Base-by-base conservation (phyloP, 2,329 filamentous ascomycete genomes). In the Arthrobotrys megalospora region DNA sequence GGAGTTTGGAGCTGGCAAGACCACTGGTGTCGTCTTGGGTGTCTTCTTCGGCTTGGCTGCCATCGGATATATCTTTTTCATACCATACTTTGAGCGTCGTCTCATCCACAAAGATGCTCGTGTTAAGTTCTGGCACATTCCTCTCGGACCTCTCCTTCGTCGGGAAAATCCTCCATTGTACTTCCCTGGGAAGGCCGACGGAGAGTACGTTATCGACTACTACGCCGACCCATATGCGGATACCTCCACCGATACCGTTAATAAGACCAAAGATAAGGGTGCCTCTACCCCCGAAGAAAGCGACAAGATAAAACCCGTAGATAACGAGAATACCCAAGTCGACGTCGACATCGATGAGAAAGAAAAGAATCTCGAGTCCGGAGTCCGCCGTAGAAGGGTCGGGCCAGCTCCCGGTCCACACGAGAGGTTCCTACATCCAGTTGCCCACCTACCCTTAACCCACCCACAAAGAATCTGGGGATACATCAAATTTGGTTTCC, bases 61-160 rank as follows among this genome's bases (percentile, higher is more conserved):
- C 3, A 81, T 91, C 11, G 83, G 88, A 76, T 82, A 82, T 69
- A 69, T 87, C 75, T 89, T 89, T 83, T 86, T 91, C 71, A 85
- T 90, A 14, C 89, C 89, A 1, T 90, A 87, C 85, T 82, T 90
- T 72, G 87, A 90, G 82, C 86, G 88, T 66, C 85, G 87, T 52
- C 85, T 92, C 80, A 84, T 91, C 83, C 83, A 87, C 83, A 86
- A 90, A 79, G 89, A 92, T 84, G 88, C 89, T 88, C 83, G 88
- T 81, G 84, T 92, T 77, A 87, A 86, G 79, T 83, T 85, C 83
- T 90, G 85, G 82, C 86, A 90, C 76, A 85, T 90, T 68, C 80
- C 86, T 72, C 82, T 86, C 12, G 89, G 89, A 0, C 88, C 87
- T 16, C 82, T 89, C 0, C 86, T 90, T 8, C 86, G 88, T 53